These are phyloP conservation scores for Cucurbita argyrosperma DNA, from an alignment of 306 rosid species.

Conservation along the genomic window DNA sequence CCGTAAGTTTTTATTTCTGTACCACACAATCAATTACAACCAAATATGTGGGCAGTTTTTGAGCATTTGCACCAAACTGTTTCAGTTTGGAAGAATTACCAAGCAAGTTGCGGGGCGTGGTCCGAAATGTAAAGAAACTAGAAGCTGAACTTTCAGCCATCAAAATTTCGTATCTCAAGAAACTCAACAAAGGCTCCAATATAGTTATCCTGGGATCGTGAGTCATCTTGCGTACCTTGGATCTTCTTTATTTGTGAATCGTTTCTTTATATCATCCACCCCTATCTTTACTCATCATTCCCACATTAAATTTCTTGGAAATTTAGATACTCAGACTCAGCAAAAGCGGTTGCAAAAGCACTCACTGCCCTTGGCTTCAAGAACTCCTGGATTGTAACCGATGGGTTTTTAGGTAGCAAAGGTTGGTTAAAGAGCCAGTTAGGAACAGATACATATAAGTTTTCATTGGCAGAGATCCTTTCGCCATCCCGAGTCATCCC, in stretches of 20 bases:
- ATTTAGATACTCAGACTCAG: conserved; percentile 60
- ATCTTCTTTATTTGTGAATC: background rate
- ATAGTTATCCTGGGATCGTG: conserved; percentile 76
- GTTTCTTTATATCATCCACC: too few species aligned
- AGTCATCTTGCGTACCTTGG: conserved; percentile 10
- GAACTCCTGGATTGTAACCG: conserved; percentile 57
- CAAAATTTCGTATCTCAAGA: conserved; percentile 74
- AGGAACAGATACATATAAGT: conserved; percentile 65
- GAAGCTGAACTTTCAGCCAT: conserved; percentile 85
- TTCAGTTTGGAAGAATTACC: conserved; percentile 82
- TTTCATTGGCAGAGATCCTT: conserved; percentile 64
- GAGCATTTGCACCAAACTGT: background rate
- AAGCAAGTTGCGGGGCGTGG: conserved; percentile 59
- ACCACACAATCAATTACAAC: background rate
- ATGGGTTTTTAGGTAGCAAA: conserved; percentile 36
- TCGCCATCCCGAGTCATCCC: conserved; percentile 81
- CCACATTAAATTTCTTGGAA: background rate
- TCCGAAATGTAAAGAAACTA: conserved; percentile 62
- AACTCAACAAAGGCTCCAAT: conserved; percentile 51
- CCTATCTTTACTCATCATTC: background rate
- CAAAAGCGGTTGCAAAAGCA: conserved; percentile 64
- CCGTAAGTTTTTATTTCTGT: conserved; percentile 48
- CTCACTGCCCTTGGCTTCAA: conserved; percentile 55
- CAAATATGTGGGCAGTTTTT: background rate
- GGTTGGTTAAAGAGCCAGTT: conserved; percentile 93